These are phyloP conservation scores for Recurvomyces mirabilis DNA, from an alignment of 495 filamentous ascomycete species.

Conservation along the genomic window DNA sequence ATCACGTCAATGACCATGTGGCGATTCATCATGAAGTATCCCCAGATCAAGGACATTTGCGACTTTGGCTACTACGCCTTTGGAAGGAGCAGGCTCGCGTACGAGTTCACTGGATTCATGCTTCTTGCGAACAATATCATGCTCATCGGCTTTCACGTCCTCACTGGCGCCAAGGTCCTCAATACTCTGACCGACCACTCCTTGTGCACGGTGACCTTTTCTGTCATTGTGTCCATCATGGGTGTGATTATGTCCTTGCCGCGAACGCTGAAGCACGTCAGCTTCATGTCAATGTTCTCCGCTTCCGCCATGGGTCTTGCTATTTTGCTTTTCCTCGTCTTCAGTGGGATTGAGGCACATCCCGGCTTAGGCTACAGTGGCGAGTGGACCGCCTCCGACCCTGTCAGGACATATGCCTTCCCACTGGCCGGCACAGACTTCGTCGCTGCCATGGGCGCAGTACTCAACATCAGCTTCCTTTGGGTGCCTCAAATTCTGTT, in stretches of 20 bases:
- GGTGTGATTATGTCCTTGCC: conserved; percentile 8
- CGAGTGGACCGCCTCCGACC: conserved; percentile 34
- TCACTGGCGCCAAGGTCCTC: conserved; percentile 65
- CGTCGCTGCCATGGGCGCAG: conserved; percentile 64
- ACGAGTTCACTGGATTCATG: conserved; percentile 74
- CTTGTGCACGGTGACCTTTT: conserved; percentile 61
- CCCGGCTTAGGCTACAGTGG: conserved; percentile 45
- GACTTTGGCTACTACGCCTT: conserved; percentile 81
- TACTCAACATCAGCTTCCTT: conserved; percentile 69
- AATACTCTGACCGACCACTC: conserved; percentile 66
- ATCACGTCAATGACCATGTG: conserved; percentile 63
- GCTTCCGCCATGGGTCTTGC: conserved; percentile 76
- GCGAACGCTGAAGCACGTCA: conserved; percentile 27
- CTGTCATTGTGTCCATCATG: conserved; percentile 36
- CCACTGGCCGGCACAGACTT: conserved; percentile 58
- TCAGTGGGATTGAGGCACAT: conserved; percentile 58
- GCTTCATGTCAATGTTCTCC: conserved; percentile 57
- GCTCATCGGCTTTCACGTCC: conserved; percentile 67
- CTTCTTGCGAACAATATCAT: conserved; percentile 84
- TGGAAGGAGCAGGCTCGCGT: conserved; percentile 63
- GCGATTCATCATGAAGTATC: conserved; percentile 30
- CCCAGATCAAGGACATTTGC: neutral
- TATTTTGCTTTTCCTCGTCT: conserved; percentile 64
- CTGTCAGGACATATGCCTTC: conserved; percentile 44
- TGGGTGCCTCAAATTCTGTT: conserved; percentile 86